Evolutionary conservation across 78 protist genomes (phyloP), one percentile per base, ranked within the genome.

Genomic region (Pigoraptor vietnamica): DNA sequence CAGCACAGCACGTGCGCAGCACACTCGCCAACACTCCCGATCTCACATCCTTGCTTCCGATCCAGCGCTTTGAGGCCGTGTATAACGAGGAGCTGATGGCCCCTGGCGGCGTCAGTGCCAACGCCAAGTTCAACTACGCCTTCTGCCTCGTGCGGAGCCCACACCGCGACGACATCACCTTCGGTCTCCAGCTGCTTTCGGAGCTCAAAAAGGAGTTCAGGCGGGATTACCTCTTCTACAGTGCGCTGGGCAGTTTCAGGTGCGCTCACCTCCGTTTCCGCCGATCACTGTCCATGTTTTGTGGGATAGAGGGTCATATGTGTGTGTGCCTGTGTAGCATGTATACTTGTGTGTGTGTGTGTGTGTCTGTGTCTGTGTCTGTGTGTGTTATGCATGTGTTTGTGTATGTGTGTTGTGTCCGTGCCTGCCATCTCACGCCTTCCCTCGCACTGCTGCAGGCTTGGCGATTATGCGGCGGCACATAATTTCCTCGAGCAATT

Each of bases 51-150:
- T n/a, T 48, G 67, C 67, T 21, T 48, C 29, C 14, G 1, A 21
- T 79, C 32, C 84, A 79, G 84, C 84, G n/a, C 23, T 79, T 79
- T 25, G 84, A 79, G 32, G 9, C 34, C 35, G 84, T 2, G n/a
- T 25, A 79, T 19, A 79, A 79, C n/a, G 84, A 79, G 21, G 34
- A 25, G 84, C 21, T 79, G 34, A 25, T 79, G 84, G 34, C 34
- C 32, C 6, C 23, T 1, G 35, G n/a, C 6, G 32, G 84, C 14
- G 21, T 19, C 21, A 79, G 34, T 25, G 35, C 21, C 23, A 79
- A 79, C 84, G n/a, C 84, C 84, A 79, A 79, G 84, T 79, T 79
- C 84, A 79, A 79, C 84, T 79, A 79, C n/a, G 84, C 84, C 6
- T 79, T 14, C 10, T 79, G 84, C 32, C 84, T 79, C 84, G 84